Evolutionary conservation across 306 rosid species (phyloP).

Genomic region (Fragaria ananassa): DNA sequence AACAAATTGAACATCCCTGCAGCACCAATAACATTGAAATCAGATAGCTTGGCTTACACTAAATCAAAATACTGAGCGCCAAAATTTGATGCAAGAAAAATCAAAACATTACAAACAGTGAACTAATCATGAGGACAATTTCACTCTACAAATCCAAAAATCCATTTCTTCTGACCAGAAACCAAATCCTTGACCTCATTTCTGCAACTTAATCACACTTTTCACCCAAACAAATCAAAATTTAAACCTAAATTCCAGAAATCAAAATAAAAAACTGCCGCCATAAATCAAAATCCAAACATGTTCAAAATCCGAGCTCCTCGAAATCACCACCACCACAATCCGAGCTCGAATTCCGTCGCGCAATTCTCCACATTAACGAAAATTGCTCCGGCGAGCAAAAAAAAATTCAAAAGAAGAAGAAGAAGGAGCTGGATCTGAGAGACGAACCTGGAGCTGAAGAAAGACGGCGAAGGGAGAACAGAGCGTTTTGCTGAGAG

Average conservation of each 20-base stretch:
- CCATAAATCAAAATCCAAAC: background rate
- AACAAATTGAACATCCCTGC: conserved; percentile 82
- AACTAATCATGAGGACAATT: background rate
- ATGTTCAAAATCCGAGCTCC: conserved; percentile 1
- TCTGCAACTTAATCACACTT: background rate
- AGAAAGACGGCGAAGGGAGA: conserved; percentile 53
- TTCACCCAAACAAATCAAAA: background rate
- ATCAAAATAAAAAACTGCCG: background rate
- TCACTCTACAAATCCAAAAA: background rate
- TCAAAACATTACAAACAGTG: background rate
- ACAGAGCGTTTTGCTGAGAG: conserved; percentile 45
- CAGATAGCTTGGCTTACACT: background rate
- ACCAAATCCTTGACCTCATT: conserved; percentile 2
- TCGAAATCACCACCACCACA: background rate
- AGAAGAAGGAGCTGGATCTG: background rate
- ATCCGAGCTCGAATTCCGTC: background rate
- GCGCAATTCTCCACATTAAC: background rate
- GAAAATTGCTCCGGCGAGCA: background rate
- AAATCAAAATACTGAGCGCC: background rate
- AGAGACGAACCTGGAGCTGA: conserved; percentile 72
- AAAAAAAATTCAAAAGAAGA: background rate
- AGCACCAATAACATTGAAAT: conserved; percentile 1
- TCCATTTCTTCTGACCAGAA: background rate
- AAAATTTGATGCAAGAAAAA: background rate
- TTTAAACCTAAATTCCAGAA: background rate